phyloP scores from a whole-genome alignment of 176 grass and related monocot species.

The Metroxylon sagu region DNA sequence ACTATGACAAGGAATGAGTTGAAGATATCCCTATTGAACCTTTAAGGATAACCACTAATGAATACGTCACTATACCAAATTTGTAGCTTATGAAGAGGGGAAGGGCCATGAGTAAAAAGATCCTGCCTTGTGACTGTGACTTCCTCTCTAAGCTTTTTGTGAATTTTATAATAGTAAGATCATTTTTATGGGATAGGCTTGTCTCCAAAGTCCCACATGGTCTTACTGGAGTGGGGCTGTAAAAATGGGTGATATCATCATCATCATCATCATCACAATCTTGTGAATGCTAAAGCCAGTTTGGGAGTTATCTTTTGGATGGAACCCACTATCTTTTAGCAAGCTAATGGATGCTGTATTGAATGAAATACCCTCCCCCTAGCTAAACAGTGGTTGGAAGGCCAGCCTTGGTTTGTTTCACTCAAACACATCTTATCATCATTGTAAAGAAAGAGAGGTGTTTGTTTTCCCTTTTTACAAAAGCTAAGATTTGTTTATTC shows the following conservation, averaged over 20 bases:
- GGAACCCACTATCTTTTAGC: background rate
- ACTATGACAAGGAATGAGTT: too few relatives aligned
- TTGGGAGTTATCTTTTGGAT: background rate
- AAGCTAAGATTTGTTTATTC: conserved; percentile 5
- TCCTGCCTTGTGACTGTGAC: background rate
- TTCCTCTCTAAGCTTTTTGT: background rate
- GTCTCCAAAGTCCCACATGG: conserved; percentile 1
- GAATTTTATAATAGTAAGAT: too few relatives aligned
- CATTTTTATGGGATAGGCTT: background rate
- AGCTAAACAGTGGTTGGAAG: background rate
- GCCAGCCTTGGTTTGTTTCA: background rate
- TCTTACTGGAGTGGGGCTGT: background rate
- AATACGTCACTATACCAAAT: too few relatives aligned
- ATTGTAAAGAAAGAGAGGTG: background rate
- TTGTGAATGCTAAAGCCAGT: too few relatives aligned
- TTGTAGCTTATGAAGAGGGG: too few relatives aligned
- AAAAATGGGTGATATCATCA: background rate
- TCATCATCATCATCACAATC: too few relatives aligned
- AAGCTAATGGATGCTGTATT: background rate
- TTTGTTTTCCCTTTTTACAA: conserved; percentile 3
- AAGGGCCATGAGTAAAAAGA: background rate
- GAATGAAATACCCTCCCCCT: background rate
- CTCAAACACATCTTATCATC: conserved; percentile 2
- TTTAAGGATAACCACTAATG: too few relatives aligned
- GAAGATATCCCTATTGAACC: too few relatives aligned